These are phyloP conservation scores for Fusarium mexicanum DNA, from an alignment of 2,329 filamentous ascomycete species.

Conservation along the genomic window DNA sequence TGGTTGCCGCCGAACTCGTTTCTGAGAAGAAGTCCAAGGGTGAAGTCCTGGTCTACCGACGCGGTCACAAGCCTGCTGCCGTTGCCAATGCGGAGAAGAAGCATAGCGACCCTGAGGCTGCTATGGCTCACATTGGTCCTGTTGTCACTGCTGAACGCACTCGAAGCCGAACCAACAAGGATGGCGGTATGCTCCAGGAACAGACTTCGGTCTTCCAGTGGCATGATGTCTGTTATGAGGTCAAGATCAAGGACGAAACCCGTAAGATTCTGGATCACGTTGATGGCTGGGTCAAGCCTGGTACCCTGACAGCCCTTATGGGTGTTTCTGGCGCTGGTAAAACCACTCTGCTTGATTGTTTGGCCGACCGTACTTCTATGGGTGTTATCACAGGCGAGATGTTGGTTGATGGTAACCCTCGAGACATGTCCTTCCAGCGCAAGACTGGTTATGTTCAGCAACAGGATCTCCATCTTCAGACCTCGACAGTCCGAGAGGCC, in stretches of 20 bases:
- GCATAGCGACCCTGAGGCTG: conserved; percentile 69
- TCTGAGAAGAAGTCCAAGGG: conserved; percentile 77
- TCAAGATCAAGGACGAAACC: conserved; percentile 80
- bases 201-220: conserved; percentile 87
- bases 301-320: conserved; percentile 90
- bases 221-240: conserved; percentile 80
- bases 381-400: conserved; percentile 89
- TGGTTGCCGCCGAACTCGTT: conserved; percentile 72
- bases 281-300: conserved; percentile 93
- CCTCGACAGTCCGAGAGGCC: conserved; percentile 87
- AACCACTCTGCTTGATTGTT: conserved; percentile 86
- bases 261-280: conserved; percentile 85
- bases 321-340: conserved; percentile 94
- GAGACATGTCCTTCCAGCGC: conserved; percentile 86
- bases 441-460: conserved; percentile 94
- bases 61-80: conserved; percentile 70
- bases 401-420: conserved; percentile 70
- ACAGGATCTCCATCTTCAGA: conserved; percentile 87
- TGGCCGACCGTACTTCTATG: conserved; percentile 88
- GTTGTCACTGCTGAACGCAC: conserved; percentile 57
- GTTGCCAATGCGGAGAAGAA: conserved; percentile 68
- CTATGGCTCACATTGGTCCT: conserved; percentile 60
- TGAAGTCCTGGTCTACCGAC: conserved; percentile 78
- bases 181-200: conserved; percentile 56
- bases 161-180: conserved; percentile 49